Percentiles rank a stretch among this genome's conserved stretches.
Conservation (phyloP, 2,329 filamentous ascomycete genomes). For the Alternaria gansuensis region DNA sequence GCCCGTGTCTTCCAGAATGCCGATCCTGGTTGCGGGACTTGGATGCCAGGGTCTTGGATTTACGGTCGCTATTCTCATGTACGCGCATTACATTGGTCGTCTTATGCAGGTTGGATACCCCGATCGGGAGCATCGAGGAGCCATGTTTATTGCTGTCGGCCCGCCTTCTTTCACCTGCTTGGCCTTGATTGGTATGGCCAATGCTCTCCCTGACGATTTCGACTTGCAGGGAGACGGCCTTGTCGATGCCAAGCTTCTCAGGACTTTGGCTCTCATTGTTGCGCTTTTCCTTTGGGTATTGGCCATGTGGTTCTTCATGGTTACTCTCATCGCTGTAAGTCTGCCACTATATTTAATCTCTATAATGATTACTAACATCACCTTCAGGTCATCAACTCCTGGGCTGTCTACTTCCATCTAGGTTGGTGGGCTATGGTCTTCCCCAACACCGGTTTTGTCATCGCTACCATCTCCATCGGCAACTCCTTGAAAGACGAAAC, state of each 20-base stretch:
- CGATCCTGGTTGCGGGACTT: slow-evolving; percentile 72
- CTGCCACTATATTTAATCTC: not conserved
- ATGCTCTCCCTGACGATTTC: slow-evolving; percentile 60
- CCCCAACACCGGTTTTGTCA: slow-evolving; percentile 55
- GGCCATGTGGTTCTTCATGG: slow-evolving; percentile 64
- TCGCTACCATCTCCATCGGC: slow-evolving; percentile 56
- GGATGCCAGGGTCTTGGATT: slow-evolving; percentile 76
- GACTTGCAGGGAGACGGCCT: slow-evolving; percentile 58
- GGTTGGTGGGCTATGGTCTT: slow-evolving; percentile 70
- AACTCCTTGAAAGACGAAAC: slow-evolving; percentile 48
- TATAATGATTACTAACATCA: slow-evolving; percentile 47
- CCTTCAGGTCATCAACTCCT: slow-evolving; percentile 43
- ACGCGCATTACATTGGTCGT: slow-evolving; percentile 74
- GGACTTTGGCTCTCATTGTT: slow-evolving; percentile 58
- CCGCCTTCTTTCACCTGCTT: slow-evolving; percentile 76
- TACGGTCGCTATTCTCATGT: slow-evolving; percentile 75
- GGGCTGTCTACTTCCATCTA: slow-evolving; percentile 64
- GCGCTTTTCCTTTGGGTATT: slow-evolving; percentile 72
- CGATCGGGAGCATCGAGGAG: slow-evolving; percentile 69
- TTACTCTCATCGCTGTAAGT: slow-evolving; percentile 54
- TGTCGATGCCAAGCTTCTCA: slow-evolving; percentile 56
- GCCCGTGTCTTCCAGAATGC: slow-evolving; percentile 63
- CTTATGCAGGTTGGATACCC: slow-evolving; percentile 75
- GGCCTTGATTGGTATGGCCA: slow-evolving; percentile 73
- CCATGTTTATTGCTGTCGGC: slow-evolving; percentile 79